Evolutionary conservation across 2,329 filamentous ascomycete genomes (phyloP).

Genomic region (Fusarium citri): DNA sequence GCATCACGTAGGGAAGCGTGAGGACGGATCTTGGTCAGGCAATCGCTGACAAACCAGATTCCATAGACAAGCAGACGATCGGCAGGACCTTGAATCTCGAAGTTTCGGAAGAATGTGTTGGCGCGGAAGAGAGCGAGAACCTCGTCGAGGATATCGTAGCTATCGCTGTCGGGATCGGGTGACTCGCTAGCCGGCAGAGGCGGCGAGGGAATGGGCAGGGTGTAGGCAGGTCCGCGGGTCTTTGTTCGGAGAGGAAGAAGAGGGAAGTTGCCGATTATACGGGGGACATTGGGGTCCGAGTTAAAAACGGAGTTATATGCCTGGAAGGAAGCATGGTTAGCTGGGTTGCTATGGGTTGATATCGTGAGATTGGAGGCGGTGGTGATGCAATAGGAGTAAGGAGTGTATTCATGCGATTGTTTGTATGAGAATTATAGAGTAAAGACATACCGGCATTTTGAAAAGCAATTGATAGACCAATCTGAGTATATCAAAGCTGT

Average conservation of each 20-base stretch:
- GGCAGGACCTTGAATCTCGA: conserved; percentile 96
- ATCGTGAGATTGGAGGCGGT: conserved; percentile 32
- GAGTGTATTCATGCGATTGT: background rate
- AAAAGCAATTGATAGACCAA: conserved; percentile 41
- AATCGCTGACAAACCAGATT: conserved; percentile 94
- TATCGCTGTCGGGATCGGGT: conserved; percentile 86
- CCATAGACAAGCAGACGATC: conserved; percentile 96
- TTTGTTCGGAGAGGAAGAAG: conserved; percentile 94
- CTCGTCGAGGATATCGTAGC: conserved; percentile 97
- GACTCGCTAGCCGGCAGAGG: conserved; percentile 70
- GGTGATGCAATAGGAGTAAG: conserved; percentile 24
- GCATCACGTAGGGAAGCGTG: conserved; percentile 70
- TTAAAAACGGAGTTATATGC: conserved; percentile 99
- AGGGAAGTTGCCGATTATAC: conserved; percentile 86
- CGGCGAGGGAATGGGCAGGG: conserved; percentile 72
- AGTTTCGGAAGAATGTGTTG: conserved; percentile 99
- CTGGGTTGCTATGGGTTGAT: conserved; percentile 14
- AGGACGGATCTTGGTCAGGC: conserved; percentile 87
- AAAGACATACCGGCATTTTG: conserved; percentile 61
- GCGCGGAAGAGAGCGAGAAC: conserved; percentile 92
- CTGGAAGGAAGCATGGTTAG: conserved; percentile 59
- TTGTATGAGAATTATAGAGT: background rate
- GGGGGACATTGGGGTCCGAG: conserved; percentile 75
- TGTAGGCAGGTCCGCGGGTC: conserved; percentile 93
- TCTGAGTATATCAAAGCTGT: conserved; percentile 42